Conservation (phyloP, 1,284 basidiomycete species). For the Heterobasidion parviporum region DNA sequence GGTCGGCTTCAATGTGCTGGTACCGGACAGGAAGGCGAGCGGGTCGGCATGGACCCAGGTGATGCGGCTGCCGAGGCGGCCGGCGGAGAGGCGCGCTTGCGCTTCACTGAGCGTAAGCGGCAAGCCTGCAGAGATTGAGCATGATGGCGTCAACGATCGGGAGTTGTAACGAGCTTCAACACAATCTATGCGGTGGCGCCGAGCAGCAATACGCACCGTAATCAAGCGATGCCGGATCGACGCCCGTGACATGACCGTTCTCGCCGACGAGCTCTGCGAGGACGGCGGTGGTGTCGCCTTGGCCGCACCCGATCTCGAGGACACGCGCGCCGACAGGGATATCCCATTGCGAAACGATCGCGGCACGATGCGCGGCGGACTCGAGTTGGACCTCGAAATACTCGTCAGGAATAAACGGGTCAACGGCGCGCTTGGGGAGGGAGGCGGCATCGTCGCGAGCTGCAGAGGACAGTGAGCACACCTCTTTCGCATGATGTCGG, state of each 20-base stretch:
- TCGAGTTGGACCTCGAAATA: conserved; percentile 10
- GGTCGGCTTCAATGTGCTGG: no score
- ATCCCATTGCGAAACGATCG: conserved; percentile 23
- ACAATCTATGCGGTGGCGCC: not conserved
- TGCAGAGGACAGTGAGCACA: no score
- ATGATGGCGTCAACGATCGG: not conserved
- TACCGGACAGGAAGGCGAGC: conserved; percentile 19
- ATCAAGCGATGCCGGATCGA: conserved; percentile 30
- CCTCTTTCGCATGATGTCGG: no score
- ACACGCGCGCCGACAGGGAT: conserved; percentile 23
- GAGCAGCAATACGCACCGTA: conserved; percentile 22
- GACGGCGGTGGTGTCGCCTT: conserved; percentile 32
- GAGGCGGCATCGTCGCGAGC: not conserved
- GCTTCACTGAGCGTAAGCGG: conserved; percentile 33
- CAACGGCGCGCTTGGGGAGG: conserved; percentile 6
- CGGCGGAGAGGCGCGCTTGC: conserved; percentile 25
- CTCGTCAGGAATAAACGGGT: conserved; percentile 11
- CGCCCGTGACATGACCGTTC: conserved; percentile 28
- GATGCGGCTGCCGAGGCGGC: conserved; percentile 27
- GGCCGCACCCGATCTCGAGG: conserved; percentile 35
- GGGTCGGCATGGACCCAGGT: conserved; percentile 27
- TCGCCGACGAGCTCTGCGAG: conserved; percentile 29
- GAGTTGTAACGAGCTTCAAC: not conserved
- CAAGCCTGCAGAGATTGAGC: conserved; percentile 17
- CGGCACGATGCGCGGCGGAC: conserved; percentile 29